A percentile compares a stretch with the other conserved stretches of the same genome.
Conservation (phyloP, 2,329 filamentous ascomycete genomes). For the Exophiala alcalophila region DNA sequence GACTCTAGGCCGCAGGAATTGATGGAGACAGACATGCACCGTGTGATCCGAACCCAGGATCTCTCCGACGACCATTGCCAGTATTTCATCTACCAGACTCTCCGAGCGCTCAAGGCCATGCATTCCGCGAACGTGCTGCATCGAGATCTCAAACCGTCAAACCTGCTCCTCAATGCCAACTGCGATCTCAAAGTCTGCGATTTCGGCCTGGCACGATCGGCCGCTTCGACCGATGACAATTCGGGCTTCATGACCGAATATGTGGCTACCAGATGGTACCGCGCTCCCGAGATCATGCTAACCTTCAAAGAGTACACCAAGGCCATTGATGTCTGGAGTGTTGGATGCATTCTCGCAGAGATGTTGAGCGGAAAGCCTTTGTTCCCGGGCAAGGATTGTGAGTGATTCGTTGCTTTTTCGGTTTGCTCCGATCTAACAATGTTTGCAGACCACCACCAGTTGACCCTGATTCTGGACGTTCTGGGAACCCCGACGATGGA, state of each 20-base stretch:
- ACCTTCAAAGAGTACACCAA: slow-evolving; percentile 99
- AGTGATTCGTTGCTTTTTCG: slow-evolving; percentile 41
- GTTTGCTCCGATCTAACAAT: slow-evolving; percentile 7
- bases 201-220: slow-evolving; percentile 92
- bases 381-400: slow-evolving; percentile 98
- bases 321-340: slow-evolving; percentile 98
- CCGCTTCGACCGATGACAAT: slow-evolving; percentile 96
- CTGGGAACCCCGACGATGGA: slow-evolving; percentile 99
- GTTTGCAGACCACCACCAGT: slow-evolving; percentile 82
- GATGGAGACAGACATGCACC: slow-evolving; percentile 99
- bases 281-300: slow-evolving; percentile 98
- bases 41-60: slow-evolving; percentile 97
- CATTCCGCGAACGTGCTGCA: slow-evolving; percentile 98
- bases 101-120: slow-evolving; percentile 97
- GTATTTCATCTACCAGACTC: slow-evolving; percentile 99
- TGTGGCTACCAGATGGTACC: slow-evolving; percentile 97
- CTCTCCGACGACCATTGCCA: slow-evolving; percentile 99
- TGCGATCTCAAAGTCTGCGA: slow-evolving; percentile 99
- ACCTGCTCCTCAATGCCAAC: slow-evolving; percentile 94
- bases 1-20: slow-evolving; percentile 63
- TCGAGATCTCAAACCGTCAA: slow-evolving; percentile 95
- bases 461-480: slow-evolving; percentile 94
- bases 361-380: slow-evolving; percentile 98
- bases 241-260: slow-evolving; percentile 99
- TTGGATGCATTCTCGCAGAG: slow-evolving; percentile 95